Conservation (phyloP, 257 asterid species). For the Marsdenia floribunda region DNA sequence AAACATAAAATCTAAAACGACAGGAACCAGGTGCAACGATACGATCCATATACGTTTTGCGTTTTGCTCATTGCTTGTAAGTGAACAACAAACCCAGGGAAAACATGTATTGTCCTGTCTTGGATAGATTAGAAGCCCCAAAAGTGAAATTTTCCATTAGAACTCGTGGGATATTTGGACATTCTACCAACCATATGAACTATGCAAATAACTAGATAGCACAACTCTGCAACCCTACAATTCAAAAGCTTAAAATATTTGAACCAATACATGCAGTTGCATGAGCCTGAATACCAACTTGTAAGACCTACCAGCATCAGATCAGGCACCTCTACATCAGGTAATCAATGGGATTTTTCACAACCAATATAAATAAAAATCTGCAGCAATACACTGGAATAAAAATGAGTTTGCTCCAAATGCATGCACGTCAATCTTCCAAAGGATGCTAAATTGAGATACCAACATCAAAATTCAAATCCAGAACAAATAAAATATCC, state of each 20-base stretch:
- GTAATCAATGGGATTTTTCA: no score
- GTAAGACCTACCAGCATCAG: neutral
- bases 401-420: neutral
- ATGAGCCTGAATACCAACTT: neutral
- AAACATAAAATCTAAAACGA: neutral
- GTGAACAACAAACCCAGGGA: neutral
- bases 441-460: neutral
- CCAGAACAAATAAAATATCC: neutral
- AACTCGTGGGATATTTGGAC: neutral
- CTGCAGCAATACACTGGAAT: neutral
- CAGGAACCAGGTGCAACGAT: neutral
- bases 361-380: neutral
- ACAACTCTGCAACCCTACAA: neutral
- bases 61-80: neutral
- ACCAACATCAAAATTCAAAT: neutral
- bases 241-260: neutral
- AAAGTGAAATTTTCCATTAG: neutral
- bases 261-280: neutral
- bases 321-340: neutral
- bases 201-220: neutral
- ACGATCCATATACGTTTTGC: neutral
- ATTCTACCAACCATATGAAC: neutral
- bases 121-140: neutral
- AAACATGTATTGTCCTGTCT: neutral
- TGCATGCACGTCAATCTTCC: neutral